These are phyloP conservation scores for Rhodotorula graminis DNA, from an alignment of 768 basidiomycete species.

Conservation along the genomic window DNA sequence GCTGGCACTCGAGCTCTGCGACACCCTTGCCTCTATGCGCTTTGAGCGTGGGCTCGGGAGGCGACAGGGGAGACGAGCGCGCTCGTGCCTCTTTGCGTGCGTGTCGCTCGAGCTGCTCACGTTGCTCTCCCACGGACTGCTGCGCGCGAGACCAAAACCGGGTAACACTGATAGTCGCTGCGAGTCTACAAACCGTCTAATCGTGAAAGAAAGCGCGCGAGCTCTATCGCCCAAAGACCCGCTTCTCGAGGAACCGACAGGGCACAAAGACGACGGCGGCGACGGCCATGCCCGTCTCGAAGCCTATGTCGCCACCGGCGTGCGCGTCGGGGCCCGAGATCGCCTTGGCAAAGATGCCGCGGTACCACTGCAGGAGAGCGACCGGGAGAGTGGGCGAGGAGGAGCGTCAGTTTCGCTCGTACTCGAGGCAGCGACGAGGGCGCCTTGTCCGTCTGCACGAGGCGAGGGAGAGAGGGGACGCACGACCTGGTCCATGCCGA, in stretches of 20 bases:
- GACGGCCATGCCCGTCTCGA: conserved; percentile 48
- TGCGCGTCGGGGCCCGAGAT: conserved; percentile 10
- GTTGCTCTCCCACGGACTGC: no score
- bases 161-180: no score
- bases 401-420: not conserved
- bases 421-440: not conserved
- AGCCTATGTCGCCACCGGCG: conserved; percentile 63
- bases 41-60: no score
- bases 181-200: no score
- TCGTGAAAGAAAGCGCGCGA: not conserved
- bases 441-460: no score
- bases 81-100: no score
- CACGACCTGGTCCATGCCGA: conserved; percentile 62
- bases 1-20: no score
- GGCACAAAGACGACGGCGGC: conserved; percentile 18
- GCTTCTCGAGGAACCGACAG: conserved; percentile 18
- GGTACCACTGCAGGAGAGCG: conserved; percentile 55
- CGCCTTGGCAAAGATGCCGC: conserved; percentile 61
- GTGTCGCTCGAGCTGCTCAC: no score
- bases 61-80: no score
- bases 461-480: not conserved
- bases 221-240: conserved; percentile 19
- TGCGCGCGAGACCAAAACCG: no score
- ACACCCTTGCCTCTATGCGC: no score
- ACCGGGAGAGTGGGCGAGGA: not conserved